phyloP scores from a whole-genome alignment of 352 stramenopile genomes.

The Phytophthora tentaculata region DNA sequence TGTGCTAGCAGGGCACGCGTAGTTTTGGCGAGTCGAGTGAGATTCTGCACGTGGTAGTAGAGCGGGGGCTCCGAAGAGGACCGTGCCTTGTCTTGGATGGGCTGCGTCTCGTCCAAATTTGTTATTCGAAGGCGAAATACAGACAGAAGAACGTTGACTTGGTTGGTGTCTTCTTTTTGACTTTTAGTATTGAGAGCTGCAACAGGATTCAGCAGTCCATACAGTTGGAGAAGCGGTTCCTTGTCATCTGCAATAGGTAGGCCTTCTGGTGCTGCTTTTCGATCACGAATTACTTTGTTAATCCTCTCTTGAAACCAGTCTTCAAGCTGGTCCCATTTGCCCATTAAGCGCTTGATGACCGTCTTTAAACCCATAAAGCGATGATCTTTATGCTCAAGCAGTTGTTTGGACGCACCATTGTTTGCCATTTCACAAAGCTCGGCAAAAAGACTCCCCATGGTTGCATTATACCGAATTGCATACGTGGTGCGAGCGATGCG shows the following conservation, averaged over 20 bases:
- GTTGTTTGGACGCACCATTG: background rate
- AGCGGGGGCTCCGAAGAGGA: background rate
- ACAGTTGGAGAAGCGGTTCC: too few species aligned
- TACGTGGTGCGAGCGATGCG: conserved; percentile 1
- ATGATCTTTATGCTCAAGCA: conserved; percentile 13
- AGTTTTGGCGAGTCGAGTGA: background rate
- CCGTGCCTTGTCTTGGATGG: too few species aligned
- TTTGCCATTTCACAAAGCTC: conserved; percentile 6
- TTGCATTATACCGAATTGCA: conserved; percentile 15
- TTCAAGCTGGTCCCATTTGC: conserved; percentile 20
- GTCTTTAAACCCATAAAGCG: conserved; percentile 13
- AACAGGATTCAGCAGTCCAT: conserved; percentile 11
- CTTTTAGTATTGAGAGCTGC: conserved; percentile 4
- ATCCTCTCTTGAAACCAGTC: conserved; percentile 20
- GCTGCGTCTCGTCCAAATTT: conserved; percentile 8
- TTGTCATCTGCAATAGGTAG: conserved; percentile 11
- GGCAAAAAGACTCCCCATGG: conserved; percentile 12
- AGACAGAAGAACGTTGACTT: conserved; percentile 15
- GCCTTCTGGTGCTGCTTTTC: background rate
- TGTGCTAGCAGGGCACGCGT: conserved; percentile 1
- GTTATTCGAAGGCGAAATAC: conserved; percentile 3
- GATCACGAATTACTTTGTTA: conserved; percentile 17
- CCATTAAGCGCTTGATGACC: conserved; percentile 10
- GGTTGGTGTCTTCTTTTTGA: conserved; percentile 17
- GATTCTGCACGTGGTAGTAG: background rate